Evolutionary conservation across 2,329 filamentous ascomycete species (phyloP).

Genomic region (Monilinia fructigena): DNA sequence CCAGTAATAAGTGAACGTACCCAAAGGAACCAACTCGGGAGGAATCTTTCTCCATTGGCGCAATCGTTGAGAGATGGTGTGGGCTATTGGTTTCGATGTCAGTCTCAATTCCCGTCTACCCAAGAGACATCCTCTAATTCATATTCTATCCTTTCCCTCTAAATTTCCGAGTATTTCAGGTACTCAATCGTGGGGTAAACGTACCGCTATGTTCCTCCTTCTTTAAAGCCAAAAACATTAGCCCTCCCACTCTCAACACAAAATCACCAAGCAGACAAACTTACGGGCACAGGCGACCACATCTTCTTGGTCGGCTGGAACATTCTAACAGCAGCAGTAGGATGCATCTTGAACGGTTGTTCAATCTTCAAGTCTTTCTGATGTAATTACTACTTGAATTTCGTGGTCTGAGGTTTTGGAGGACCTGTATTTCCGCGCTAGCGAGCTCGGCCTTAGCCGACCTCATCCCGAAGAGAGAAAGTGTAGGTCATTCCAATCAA

Average conservation of each 20-base stretch:
- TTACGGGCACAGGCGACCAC: slow-evolving; percentile 72
- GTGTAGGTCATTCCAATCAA: slow-evolving; percentile 31
- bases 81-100: slow-evolving; percentile 57
- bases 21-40: slow-evolving; percentile 89
- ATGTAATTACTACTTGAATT: slow-evolving; percentile 27
- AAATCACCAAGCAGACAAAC: slow-evolving; percentile 40
- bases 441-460: slow-evolving; percentile 40
- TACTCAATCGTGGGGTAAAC: slow-evolving; percentile 40
- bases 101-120: slow-evolving; percentile 26
- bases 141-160: background rate
- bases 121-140: slow-evolving; percentile 23
- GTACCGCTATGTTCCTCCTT: slow-evolving; percentile 67
- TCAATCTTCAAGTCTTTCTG: slow-evolving; percentile 23
- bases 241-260: slow-evolving; percentile 7
- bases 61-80: slow-evolving; percentile 94
- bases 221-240: slow-evolving; percentile 42
- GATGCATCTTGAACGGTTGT: slow-evolving; percentile 37
- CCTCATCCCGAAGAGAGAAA: slow-evolving; percentile 27
- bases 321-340: slow-evolving; percentile 65
- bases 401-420: slow-evolving; percentile 26
- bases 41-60: slow-evolving; percentile 87
- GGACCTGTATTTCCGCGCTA: slow-evolving; percentile 26
- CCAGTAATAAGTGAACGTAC: slow-evolving; percentile 52
- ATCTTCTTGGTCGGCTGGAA: slow-evolving; percentile 64
- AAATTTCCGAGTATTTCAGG: background rate